Percentiles rank a stretch among this genome's conserved stretches.
phyloP scores from a whole-genome alignment of 1,284 basidiomycete genomes.

The Phellopilus nigrolimitatus region DNA sequence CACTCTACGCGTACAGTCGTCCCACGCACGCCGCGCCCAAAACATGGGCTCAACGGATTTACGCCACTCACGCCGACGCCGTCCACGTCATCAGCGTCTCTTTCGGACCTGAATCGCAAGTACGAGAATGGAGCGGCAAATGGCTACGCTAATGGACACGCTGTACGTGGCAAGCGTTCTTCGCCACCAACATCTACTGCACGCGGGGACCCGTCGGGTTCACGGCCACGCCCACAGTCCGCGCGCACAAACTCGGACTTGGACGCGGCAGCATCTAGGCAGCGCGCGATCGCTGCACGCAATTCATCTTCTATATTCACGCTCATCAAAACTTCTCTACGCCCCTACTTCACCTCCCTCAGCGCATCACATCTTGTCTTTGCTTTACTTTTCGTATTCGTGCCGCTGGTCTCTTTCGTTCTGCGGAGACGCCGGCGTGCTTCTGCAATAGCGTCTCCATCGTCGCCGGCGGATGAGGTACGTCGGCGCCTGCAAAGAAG shows the following conservation, averaged over 20 bases:
- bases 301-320: constrained; percentile 28
- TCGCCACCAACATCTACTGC: constrained; percentile 17
- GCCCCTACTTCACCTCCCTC: constrained; percentile 35
- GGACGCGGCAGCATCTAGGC: neutral
- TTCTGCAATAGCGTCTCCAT: too few relatives aligned
- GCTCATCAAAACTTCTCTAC: constrained; percentile 42
- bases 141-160: constrained; percentile 25
- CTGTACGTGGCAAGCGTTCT: constrained; percentile 20
- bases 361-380: constrained; percentile 43
- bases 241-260: neutral
- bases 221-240: constrained; percentile 1
- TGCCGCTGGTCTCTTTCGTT: constrained; percentile 57
- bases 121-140: too few relatives aligned
- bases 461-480: constrained; percentile 47
- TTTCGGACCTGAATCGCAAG: constrained; percentile 24
- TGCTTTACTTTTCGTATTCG: constrained; percentile 47
- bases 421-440: constrained; percentile 37
- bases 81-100: constrained; percentile 15
- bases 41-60: constrained; percentile 11
- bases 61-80: constrained; percentile 15
- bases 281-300: constrained; percentile 3
- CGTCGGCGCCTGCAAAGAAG: constrained; percentile 39
- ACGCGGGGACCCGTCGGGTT: neutral
- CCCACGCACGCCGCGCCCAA: constrained; percentile 33
- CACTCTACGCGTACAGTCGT: constrained; percentile 53